A percentile compares a stretch with the other conserved stretches of the same genome.
phyloP scores from a whole-genome alignment of 2,329 filamentous ascomycete species.

The Fusarium foetens region DNA sequence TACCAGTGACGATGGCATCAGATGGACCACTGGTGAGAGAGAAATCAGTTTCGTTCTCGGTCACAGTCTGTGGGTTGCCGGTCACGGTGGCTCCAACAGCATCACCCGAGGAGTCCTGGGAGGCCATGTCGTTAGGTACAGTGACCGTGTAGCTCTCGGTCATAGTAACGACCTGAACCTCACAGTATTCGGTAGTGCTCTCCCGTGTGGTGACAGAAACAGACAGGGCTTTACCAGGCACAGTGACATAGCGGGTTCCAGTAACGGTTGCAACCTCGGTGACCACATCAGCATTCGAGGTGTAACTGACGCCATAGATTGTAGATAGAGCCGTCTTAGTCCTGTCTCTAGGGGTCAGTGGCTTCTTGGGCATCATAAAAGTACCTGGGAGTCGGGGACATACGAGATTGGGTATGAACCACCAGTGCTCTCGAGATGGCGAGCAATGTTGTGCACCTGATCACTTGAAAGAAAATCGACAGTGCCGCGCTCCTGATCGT shows the following conservation, averaged over 20 bases:
- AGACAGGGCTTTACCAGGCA: slow-evolving; percentile 37
- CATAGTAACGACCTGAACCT: slow-evolving; percentile 37
- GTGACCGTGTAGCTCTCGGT: slow-evolving; percentile 46
- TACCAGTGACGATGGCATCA: slow-evolving; percentile 44
- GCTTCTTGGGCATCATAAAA: background rate
- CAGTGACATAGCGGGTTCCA: slow-evolving; percentile 45
- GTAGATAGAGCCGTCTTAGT: slow-evolving; percentile 50
- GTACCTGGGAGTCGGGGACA: slow-evolving; percentile 19
- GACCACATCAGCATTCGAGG: slow-evolving; percentile 27
- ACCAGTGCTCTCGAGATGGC: slow-evolving; percentile 24
- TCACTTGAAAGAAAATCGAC: background rate
- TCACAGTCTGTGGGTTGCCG: slow-evolving; percentile 48
- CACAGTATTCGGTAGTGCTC: slow-evolving; percentile 38
- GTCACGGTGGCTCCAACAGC: slow-evolving; percentile 41
- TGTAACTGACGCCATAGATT: slow-evolving; percentile 46
- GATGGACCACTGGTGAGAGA: slow-evolving; percentile 46
- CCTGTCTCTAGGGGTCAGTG: slow-evolving; percentile 36
- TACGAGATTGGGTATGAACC: slow-evolving; percentile 51
- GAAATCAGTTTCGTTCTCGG: slow-evolving; percentile 44
- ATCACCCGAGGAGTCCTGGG: slow-evolving; percentile 29
- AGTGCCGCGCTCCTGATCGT: background rate
- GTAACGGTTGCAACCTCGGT: slow-evolving; percentile 42
- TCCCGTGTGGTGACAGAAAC: slow-evolving; percentile 43
- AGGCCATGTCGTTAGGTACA: slow-evolving; percentile 36
- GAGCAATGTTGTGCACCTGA: slow-evolving; percentile 6